A percentile compares a stretch with the other conserved stretches of the same genome.
Evolutionary conservation across 139 green algal species (phyloP).

Genomic region (Raphidocelis subcapitata): DNA sequence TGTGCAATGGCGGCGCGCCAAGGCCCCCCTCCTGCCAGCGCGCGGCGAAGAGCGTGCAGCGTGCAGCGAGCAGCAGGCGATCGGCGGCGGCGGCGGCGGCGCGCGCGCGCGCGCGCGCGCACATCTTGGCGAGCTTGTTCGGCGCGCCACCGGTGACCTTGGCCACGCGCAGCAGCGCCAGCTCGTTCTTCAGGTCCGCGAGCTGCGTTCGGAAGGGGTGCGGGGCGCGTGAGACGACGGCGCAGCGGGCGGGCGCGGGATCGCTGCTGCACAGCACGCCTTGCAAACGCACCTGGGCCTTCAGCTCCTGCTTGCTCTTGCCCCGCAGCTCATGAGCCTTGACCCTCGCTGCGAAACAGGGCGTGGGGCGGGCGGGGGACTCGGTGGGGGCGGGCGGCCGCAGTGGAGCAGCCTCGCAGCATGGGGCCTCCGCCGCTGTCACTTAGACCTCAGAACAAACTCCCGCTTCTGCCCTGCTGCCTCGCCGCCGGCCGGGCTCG

Average conservation of each 20-base stretch:
- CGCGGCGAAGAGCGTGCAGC: too few relatives aligned
- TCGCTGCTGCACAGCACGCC: not conserved
- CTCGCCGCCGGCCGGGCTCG: too few relatives aligned
- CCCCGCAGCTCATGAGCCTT: slow-evolving; percentile 94
- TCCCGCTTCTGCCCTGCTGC: too few relatives aligned
- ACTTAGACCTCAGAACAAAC: too few relatives aligned
- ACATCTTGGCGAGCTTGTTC: slow-evolving; percentile 99
- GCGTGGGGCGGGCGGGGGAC: too few relatives aligned
- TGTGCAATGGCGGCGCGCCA: too few relatives aligned
- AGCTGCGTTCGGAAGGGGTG: too few relatives aligned
- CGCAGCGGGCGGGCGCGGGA: not conserved
- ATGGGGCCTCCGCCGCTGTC: too few relatives aligned
- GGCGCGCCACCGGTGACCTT: slow-evolving; percentile 99
- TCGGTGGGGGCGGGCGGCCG: too few relatives aligned
- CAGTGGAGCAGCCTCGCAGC: too few relatives aligned
- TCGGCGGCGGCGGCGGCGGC: too few relatives aligned
- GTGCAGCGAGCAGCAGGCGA: not conserved
- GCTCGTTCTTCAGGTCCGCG: slow-evolving; percentile 97
- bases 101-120: slow-evolving; percentile 1
- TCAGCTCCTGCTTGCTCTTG: slow-evolving; percentile 94
- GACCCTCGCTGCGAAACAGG: slow-evolving; percentile 89
- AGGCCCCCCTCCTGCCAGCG: too few relatives aligned
- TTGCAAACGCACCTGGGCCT: slow-evolving; percentile 57
- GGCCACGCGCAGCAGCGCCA: slow-evolving; percentile 91
- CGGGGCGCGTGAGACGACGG: not conserved